A percentile compares a stretch with the other conserved stretches of the same genome.
Conservation (phyloP, 768 basidiomycete species). For the Hygrocybe punicea region DNA sequence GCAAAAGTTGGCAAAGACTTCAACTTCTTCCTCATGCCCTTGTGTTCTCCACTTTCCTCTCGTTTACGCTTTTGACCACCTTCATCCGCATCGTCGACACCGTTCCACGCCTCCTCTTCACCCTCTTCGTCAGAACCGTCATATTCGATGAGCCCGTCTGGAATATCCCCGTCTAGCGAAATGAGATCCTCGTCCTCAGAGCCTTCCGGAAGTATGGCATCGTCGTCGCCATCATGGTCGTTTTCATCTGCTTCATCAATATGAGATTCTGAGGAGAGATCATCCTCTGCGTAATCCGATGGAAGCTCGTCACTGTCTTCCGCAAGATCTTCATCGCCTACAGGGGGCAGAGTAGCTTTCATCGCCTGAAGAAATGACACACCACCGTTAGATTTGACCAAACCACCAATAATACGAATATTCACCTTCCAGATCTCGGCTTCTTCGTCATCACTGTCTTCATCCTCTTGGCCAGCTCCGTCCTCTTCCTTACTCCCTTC, state of each 20-base stretch:
- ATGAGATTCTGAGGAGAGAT: constrained; percentile 19
- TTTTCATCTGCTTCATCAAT: constrained; percentile 33
- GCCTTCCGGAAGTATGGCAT: constrained; percentile 52
- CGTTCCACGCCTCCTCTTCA: constrained; percentile 55
- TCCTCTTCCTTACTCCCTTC: constrained; percentile 31
- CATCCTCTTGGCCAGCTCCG: constrained; percentile 39
- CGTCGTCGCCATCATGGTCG: constrained; percentile 40
- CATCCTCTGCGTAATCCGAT: constrained; percentile 26
- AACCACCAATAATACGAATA: neutral
- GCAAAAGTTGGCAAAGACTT: constrained; percentile 75
- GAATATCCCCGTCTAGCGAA: constrained; percentile 52
- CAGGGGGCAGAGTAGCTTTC: constrained; percentile 77
- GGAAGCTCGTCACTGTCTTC: constrained; percentile 37
- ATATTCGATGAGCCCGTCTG: constrained; percentile 57
- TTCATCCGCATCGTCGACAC: constrained; percentile 34
- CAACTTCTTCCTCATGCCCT: constrained; percentile 62
- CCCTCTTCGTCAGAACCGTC: constrained; percentile 50
- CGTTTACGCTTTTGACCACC: constrained; percentile 46
- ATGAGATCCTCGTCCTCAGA: constrained; percentile 74
- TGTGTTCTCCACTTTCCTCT: constrained; percentile 35
- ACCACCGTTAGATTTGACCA: neutral
- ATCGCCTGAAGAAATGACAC: constrained; percentile 58
- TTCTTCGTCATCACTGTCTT: constrained; percentile 52
- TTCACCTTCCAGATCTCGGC: constrained; percentile 87
- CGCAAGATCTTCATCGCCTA: constrained; percentile 46